A percentile compares a stretch with the other conserved stretches of the same genome.
These are phyloP conservation scores for Collybiopsis luxurians DNA, from an alignment of 768 basidiomycete genomes.

Conservation along the genomic window DNA sequence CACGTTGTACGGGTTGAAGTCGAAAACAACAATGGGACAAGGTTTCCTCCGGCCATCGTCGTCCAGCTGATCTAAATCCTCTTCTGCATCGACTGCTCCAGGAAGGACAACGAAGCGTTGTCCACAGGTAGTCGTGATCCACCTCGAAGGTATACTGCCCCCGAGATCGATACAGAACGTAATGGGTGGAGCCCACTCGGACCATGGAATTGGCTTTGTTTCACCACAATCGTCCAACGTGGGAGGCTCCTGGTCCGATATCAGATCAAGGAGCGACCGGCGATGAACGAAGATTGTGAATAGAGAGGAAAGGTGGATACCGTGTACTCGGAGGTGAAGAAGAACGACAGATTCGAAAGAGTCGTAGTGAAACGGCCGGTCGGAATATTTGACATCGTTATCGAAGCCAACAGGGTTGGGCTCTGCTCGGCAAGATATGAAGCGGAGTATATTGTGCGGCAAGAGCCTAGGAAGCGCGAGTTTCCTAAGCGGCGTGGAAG, in stretches of 20 bases:
- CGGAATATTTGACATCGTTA: conserved; percentile 6
- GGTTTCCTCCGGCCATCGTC: not conserved
- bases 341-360: conserved; percentile 29
- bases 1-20: conserved; percentile 7
- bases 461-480: conserved; percentile 30
- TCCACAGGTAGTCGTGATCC: conserved; percentile 37
- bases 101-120: conserved; percentile 25
- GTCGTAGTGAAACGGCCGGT: conserved; percentile 22
- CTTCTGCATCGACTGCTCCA: not conserved
- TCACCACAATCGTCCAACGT: too few relatives aligned
- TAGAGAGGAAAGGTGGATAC: not conserved
- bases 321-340: conserved; percentile 27
- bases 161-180: conserved; percentile 23
- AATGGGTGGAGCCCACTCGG: conserved; percentile 29
- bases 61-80: not conserved
- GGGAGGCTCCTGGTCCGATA: not conserved
- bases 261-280: conserved; percentile 4
- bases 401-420: conserved; percentile 32
- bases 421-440: conserved; percentile 37
- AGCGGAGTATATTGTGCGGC: conserved; percentile 16
- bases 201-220: conserved; percentile 22
- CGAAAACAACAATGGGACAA: conserved; percentile 3
- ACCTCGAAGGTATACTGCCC: conserved; percentile 24
- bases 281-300: conserved; percentile 38
- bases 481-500: conserved; percentile 17